Evolutionary conservation across 2,329 filamentous ascomycete species (phyloP), one percentile per base, ranked within the genome.

Genomic region (Stachybotrys chlorohalonatus): DNA sequence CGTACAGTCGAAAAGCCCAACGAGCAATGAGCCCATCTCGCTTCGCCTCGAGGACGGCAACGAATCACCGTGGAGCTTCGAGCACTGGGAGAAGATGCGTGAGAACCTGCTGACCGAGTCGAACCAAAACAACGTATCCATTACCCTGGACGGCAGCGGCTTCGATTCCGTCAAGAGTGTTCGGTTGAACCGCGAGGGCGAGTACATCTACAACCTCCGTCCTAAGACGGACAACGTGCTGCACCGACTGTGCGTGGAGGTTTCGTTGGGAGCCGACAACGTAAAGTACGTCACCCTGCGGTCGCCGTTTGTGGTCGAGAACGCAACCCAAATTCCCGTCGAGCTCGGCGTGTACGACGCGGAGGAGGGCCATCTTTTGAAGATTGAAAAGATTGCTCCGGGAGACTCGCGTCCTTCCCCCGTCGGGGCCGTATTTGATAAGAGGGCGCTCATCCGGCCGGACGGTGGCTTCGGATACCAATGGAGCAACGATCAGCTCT

Each of bases 251-350:
- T 83, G 97, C 30, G 92, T 97, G 0, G 94, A 99, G 55, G 87
- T 99, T 53, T 90, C 83, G 53, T 79, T 99, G 30, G 94, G 91
- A n/a, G 75, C 83, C 1, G 93, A 99, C 74, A 97, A 97, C 64
- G 89, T 99, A 73, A 99, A 99, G 74, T 95, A 95, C 68, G 95
- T 99, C 65, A 99, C 92, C 1, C 85, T 99, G 64, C 84, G 94
- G 31, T 97, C 93, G 16, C 94, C 94, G 1, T 75, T 99, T 1
- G 74, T 96, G 0, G 85, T 99, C 7, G 94, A 99, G 68, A 99
- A 99, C 70, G 89, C 94, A 59, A 99, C 94, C 0, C 90, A 99
- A 66, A 96, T 99, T 48, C 93, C 94, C 0, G 85, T 99, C 13
- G 94, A 99, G 69, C 72, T 99, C 24, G 95, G 94, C 15, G 85